These are phyloP conservation scores for Naganishia albida DNA, from an alignment of 1,284 basidiomycete species.

Conservation along the genomic window DNA sequence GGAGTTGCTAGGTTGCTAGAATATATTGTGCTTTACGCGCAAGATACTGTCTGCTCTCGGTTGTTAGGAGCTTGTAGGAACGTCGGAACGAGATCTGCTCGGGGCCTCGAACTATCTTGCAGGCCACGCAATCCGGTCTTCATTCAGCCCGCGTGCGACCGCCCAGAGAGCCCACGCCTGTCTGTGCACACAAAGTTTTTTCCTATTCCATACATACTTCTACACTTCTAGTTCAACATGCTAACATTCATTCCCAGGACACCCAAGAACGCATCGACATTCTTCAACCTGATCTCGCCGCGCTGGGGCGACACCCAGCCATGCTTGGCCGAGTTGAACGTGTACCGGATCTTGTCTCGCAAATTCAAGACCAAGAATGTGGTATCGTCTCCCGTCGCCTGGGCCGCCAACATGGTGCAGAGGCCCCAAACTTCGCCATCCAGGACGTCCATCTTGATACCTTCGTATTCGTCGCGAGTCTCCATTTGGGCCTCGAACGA, in stretches of 20 bases:
- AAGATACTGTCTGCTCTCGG: too few species aligned
- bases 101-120: too few species aligned
- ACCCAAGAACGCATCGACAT: constrained; percentile 54
- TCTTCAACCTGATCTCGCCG: constrained; percentile 51
- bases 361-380: constrained; percentile 80
- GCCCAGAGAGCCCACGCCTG: too few species aligned
- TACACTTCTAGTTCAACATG: constrained; percentile 22
- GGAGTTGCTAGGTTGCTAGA: too few species aligned
- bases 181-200: neutral
- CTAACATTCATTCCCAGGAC: constrained; percentile 27
- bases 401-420: constrained; percentile 74
- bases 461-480: constrained; percentile 71
- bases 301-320: constrained; percentile 40
- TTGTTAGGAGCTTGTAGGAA: too few species aligned
- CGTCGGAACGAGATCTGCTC: too few species aligned
- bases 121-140: too few species aligned
- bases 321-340: constrained; percentile 50
- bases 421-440: constrained; percentile 55
- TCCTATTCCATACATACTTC: neutral
- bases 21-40: too few species aligned
- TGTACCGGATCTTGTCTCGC: constrained; percentile 70
- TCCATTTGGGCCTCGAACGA: constrained; percentile 48
- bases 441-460: constrained; percentile 51
- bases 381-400: constrained; percentile 77
- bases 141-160: too few species aligned